Base-by-base conservation (phyloP, 106 monocot species). In the Posidonia australis region DNA sequence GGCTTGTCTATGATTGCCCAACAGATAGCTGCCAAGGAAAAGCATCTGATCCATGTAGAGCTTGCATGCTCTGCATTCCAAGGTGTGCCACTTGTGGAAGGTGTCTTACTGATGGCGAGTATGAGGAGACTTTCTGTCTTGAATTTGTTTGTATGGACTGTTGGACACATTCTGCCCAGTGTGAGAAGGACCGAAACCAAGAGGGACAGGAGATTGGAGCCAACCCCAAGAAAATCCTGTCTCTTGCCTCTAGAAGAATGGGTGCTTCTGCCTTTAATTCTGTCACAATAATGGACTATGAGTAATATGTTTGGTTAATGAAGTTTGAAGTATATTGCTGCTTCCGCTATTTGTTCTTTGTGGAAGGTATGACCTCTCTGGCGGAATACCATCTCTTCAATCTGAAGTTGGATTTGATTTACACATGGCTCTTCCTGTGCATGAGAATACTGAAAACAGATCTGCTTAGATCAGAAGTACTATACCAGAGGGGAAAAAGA, bases 81-180 rank as follows among this genome's bases (percentile, higher is more conserved):
- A 29, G 76, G 45, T 76, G 76, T 24, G 18, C 22, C 45, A 45
- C 30, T 52, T 76, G 76, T 56, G 76, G 76, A 13, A 69, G 54
- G 44, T 76, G 76, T 54, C 54, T 76, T 13, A 54, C 54, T 30
- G 56, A 68, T 26, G 46, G 31, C 13, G 76, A 76, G 6, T 76
- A 69, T 45, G 76, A 76, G 36, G 76, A 76, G 56, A 76, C 76
- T 0, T 76, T 76, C 36, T 54, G 32, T 18, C 76, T 76, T 44
- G 76, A 69, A 28, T 76, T 58, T 6, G 13, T 62, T 56, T 76
- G 76, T 64, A 55, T 59, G 55, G 41, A 25, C 12, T 71, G 71
- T 45, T 27, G 9, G 70, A 30, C 25, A 44, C 54, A 55, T 56
- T 19, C 12, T 19, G 5, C 4, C 20, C 46, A 44, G 6, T 25